These are phyloP conservation scores for Petunia axillaris DNA, from an alignment of 257 asterid genomes.

Conservation along the genomic window DNA sequence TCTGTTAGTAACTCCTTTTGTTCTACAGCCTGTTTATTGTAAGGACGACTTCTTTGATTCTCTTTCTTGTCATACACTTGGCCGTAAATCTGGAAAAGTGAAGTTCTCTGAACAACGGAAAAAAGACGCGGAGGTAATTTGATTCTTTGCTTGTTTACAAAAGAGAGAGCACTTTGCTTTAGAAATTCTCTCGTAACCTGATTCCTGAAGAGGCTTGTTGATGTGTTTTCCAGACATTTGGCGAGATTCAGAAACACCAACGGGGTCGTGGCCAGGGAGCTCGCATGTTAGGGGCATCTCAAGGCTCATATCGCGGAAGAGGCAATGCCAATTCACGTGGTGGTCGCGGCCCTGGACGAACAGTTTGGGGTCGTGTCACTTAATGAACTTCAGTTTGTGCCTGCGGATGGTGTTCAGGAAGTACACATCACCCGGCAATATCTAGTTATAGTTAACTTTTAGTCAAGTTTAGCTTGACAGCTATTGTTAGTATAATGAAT, in stretches of 20 bases:
- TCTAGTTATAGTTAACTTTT: conserved; percentile 4
- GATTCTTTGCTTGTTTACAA: neutral
- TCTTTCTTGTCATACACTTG: conserved; percentile 30
- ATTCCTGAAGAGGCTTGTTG: neutral
- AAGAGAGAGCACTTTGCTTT: neutral
- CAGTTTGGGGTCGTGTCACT: conserved; percentile 32
- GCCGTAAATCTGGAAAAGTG: conserved; percentile 28
- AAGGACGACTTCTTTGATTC: conserved; percentile 47
- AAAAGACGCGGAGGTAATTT: conserved; percentile 37
- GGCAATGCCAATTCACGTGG: conserved; percentile 27
- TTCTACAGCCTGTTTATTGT: conserved; percentile 33
- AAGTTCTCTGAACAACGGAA: conserved; percentile 30
- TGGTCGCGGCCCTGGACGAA: conserved; percentile 26
- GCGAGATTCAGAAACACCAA: conserved; percentile 29
- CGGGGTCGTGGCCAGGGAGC: conserved; percentile 31
- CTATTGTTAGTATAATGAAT: neutral
- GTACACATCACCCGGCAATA: neutral
- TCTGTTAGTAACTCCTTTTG: neutral
- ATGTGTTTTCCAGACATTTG: conserved; percentile 39
- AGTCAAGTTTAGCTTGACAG: conserved; percentile 11
- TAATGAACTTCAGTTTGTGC: conserved; percentile 9
- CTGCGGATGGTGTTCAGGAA: conserved; percentile 16
- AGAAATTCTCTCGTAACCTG: neutral
- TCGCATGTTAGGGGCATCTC: conserved; percentile 21
- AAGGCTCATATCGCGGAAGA: conserved; percentile 36